These are phyloP conservation scores for Trichoderma lentiforme DNA, from an alignment of 2,329 filamentous ascomycete species.

Conservation along the genomic window DNA sequence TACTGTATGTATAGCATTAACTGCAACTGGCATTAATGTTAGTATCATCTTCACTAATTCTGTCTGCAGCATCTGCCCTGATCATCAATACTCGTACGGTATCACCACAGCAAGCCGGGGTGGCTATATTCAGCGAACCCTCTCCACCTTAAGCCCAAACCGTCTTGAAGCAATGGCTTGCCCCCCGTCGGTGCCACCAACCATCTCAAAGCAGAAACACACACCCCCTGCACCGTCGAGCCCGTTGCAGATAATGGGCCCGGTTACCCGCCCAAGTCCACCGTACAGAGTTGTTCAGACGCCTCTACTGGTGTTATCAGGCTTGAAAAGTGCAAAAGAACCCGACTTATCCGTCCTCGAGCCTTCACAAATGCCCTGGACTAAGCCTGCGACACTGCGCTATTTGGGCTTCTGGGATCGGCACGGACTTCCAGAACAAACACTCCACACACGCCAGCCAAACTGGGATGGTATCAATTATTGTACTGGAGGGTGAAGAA, in stretches of 20 bases:
- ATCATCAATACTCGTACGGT: not conserved
- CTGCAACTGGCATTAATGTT: not conserved
- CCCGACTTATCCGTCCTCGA: slow-evolving; percentile 11
- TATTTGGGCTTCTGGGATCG: slow-evolving; percentile 8
- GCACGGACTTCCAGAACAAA: slow-evolving; percentile 1
- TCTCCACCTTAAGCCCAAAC: not conserved
- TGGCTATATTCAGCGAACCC: not conserved
- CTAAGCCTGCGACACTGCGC: not conserved
- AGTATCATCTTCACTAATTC: not conserved
- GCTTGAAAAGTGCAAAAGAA: slow-evolving; percentile 2
- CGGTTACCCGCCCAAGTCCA: not conserved
- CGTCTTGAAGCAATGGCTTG: not conserved
- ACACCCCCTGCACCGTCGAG: not conserved
- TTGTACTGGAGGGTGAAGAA: not conserved
- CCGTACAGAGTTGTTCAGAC: slow-evolving; percentile 7
- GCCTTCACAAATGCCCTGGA: not conserved
- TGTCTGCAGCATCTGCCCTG: not conserved
- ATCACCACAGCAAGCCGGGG: not conserved
- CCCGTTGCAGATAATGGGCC: not conserved
- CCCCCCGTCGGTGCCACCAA: not conserved
- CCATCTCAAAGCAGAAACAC: not conserved
- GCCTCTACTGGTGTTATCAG: slow-evolving; percentile 7
- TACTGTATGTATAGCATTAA: not conserved
- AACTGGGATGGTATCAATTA: not conserved
- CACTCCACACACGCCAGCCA: not conserved